phyloP scores from a whole-genome alignment of 1,139 yeast species.

The Suhomyces wounanorum region DNA sequence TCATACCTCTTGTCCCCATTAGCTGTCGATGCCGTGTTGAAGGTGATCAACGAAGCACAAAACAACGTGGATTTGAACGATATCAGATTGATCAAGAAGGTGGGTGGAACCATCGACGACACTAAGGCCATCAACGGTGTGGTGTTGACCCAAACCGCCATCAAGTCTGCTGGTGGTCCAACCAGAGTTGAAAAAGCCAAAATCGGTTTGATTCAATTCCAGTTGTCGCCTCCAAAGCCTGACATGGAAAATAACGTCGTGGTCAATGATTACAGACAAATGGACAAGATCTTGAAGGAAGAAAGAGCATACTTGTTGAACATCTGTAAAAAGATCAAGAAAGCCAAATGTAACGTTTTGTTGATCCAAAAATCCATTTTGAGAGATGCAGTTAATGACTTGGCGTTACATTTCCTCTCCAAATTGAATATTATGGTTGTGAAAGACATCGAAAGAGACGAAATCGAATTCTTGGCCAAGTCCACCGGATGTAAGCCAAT shows the following conservation, averaged over 20 bases:
- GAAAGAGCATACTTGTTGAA: constrained; percentile 94
- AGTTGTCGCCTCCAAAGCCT: constrained; percentile 97
- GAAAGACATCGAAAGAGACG: constrained; percentile 95
- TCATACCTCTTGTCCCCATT: constrained; percentile 84
- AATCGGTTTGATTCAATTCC: constrained; percentile 92
- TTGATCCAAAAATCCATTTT: constrained; percentile 92
- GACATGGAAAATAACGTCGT: constrained; percentile 98
- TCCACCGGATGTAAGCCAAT: constrained; percentile 94
- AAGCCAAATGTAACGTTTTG: constrained; percentile 93
- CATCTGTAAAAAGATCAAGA: constrained; percentile 93
- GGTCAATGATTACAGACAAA: constrained; percentile 96
- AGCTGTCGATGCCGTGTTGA: constrained; percentile 91
- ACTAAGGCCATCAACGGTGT: constrained; percentile 93
- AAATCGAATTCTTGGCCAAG: constrained; percentile 88
- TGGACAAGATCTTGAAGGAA: constrained; percentile 97
- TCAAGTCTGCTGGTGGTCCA: constrained; percentile 96
- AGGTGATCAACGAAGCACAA: constrained; percentile 62
- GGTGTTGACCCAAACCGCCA: constrained; percentile 85
- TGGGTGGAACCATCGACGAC: constrained; percentile 97
- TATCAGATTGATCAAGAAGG: constrained; percentile 86
- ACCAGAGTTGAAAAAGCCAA: constrained; percentile 89
- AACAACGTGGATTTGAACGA: constrained; percentile 82
- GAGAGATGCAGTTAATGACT: constrained; percentile 96
- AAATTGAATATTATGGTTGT: constrained; percentile 92
- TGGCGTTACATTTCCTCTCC: constrained; percentile 91